Evolutionary conservation across 129 eudicot genomes (phyloP).

Genomic region (Apium graveolens): DNA sequence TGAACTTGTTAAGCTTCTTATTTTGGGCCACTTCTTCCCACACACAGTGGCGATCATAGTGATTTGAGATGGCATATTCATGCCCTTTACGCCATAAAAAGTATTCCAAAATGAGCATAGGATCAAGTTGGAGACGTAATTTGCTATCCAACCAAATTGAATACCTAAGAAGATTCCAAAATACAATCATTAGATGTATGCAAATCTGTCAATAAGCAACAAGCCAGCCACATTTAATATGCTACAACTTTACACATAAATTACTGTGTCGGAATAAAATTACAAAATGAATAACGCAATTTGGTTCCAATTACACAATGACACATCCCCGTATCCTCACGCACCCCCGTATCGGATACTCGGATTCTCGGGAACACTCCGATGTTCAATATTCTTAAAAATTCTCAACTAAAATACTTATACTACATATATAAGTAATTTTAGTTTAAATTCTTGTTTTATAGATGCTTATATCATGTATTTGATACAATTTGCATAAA

Average conservation of each 20-base stretch:
- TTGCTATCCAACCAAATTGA: slow-evolving; percentile 99
- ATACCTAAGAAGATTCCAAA: slow-evolving; percentile 48
- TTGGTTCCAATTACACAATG: not conserved
- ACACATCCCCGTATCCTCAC: too few relatives aligned
- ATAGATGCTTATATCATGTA: too few relatives aligned
- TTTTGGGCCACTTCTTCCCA: slow-evolving; percentile 99
- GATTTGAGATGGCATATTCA: slow-evolving; percentile 94
- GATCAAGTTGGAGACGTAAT: slow-evolving; percentile 88
- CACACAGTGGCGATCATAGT: slow-evolving; percentile 93
- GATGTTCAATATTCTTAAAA: too few relatives aligned
- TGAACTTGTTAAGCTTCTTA: slow-evolving; percentile 92
- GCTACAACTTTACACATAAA: not conserved
- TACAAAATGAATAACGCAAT: not conserved
- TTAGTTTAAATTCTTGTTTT: too few relatives aligned
- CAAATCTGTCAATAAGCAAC: not conserved
- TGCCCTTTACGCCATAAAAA: slow-evolving; percentile 85
- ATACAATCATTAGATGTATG: slow-evolving; percentile 9
- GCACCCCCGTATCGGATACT: too few relatives aligned
- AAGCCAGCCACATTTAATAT: not conserved
- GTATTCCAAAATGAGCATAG: slow-evolving; percentile 74
- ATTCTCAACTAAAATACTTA: too few relatives aligned
- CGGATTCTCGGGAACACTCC: too few relatives aligned
- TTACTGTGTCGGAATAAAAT: not conserved
- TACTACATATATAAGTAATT: too few relatives aligned
- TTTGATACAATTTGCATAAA: too few relatives aligned